Percentiles rank a stretch among this genome's conserved stretches.
Conservation (phyloP, 179 eudicot species). For the Silene noctiflora region DNA sequence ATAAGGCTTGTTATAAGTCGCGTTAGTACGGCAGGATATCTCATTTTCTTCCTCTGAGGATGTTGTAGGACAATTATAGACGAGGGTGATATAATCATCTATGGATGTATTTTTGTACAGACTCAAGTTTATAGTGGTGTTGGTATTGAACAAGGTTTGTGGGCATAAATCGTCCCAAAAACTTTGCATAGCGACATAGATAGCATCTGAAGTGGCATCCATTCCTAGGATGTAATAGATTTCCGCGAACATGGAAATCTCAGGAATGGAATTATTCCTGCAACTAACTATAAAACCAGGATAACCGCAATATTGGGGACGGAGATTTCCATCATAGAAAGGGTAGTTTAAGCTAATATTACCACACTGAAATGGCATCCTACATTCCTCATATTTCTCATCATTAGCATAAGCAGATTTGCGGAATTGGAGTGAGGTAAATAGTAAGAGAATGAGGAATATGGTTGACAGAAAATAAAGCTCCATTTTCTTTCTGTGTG, state of each 20-base stretch:
- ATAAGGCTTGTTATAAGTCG: neutral
- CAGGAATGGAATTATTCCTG: neutral
- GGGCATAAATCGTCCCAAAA: constrained; percentile 31
- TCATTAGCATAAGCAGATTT: constrained; percentile 8
- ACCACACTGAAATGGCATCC: constrained; percentile 10
- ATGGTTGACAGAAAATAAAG: neutral
- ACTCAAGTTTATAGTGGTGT: constrained; percentile 21
- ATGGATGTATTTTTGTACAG: constrained; percentile 23
- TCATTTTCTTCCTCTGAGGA: neutral
- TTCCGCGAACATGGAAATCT: neutral
- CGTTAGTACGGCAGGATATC: neutral
- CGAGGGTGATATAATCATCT: constrained; percentile 30
- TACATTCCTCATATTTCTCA: constrained; percentile 31
- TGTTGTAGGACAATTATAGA: constrained; percentile 32
- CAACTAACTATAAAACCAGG: constrained; percentile 37
- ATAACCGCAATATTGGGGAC: constrained; percentile 41
- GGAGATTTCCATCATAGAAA: constrained; percentile 15
- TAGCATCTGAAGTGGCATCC: neutral
- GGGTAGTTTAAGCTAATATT: constrained; percentile 24
- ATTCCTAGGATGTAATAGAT: constrained; percentile 28
- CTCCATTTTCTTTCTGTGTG: neutral
- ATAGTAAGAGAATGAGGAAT: neutral
- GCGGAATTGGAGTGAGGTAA: neutral
- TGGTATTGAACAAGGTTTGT: neutral
- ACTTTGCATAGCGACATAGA: constrained; percentile 32